phyloP scores from a whole-genome alignment of 768 basidiomycete genomes.

The Flagelloscypha sp. region DNA sequence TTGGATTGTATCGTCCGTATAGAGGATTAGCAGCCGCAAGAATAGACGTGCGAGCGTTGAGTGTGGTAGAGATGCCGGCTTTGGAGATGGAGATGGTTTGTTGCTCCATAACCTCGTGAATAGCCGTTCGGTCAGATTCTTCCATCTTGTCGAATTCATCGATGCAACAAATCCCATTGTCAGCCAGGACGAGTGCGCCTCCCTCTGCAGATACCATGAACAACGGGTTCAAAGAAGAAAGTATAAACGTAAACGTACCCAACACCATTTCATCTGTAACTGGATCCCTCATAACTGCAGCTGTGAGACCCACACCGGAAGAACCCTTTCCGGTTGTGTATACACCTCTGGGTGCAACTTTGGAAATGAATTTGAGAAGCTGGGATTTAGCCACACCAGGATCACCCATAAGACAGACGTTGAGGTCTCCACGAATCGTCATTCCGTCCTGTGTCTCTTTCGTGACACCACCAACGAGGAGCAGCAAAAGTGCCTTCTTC shows the following conservation, averaged over 20 bases:
- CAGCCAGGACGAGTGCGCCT: constrained; percentile 95
- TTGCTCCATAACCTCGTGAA: constrained; percentile 99
- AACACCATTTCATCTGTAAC: constrained; percentile 99
- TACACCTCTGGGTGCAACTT: constrained; percentile 94
- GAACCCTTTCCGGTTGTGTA: constrained; percentile 99
- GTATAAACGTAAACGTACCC: constrained; percentile 44
- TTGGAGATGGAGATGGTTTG: constrained; percentile 99
- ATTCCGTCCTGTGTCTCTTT: constrained; percentile 95
- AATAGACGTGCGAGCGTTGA: constrained; percentile 96
- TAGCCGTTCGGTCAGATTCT: constrained; percentile 92
- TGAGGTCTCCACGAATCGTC: constrained; percentile 98
- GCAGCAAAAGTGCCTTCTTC: constrained; percentile 87
- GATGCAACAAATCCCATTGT: constrained; percentile 99
- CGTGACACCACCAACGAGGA: constrained; percentile 93
- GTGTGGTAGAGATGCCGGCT: constrained; percentile 96
- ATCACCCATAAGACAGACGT: constrained; percentile 98
- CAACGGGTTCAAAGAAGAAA: constrained; percentile 2
- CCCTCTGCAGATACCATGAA: constrained; percentile 59
- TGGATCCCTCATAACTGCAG: constrained; percentile 98
- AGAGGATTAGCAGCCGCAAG: constrained; percentile 97
- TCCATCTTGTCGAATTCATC: constrained; percentile 99
- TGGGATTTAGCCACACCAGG: constrained; percentile 99
- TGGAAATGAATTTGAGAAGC: constrained; percentile 94
- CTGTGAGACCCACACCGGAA: constrained; percentile 96
- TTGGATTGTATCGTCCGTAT: constrained; percentile 96